Evolutionary conservation across 305 asterid species (phyloP), one percentile per base, ranked within the genome.

Genomic region (Vinca major): DNA sequence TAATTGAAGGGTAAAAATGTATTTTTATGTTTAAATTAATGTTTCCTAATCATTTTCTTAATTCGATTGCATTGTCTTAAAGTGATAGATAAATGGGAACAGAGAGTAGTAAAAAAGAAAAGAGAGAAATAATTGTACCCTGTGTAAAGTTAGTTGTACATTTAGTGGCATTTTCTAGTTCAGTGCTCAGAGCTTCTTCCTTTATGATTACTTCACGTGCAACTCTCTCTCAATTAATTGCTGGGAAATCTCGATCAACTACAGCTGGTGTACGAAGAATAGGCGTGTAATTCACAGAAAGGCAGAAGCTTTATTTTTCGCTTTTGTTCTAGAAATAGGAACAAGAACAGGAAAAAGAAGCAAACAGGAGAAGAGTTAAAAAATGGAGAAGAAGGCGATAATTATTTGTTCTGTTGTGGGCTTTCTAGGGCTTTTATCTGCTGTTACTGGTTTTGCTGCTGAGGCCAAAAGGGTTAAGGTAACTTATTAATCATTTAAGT

Each of bases 401-500:
- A 13, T 82, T 76, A 76, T 87, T 53, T 86, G 95, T 73, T 73
- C 66, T 68, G 90, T 79, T 62, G 97, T 84, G 65, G 96, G 89
- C 4, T 68, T 89, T 63, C 70, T 92, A 65, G 98, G 98, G 70
- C 69, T 92, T 58, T 71, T 92, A 9, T 89, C 93, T 76, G 97
- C 95, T 66, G 90, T 84, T 52, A 79, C 91, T 4, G 97, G 93
- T 47, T 87, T 91, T 73, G 97, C 95, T 66, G 97, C 98, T 2
- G 97, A 90, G 77, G 91, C 87, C 71, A 90, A 79, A 74, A 84
- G 91, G 88, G 82, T 90, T 74, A 86, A 84, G 96, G 98, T 89
- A 63, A 51, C 17, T 26, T 26, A 26, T 26, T 7, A 19, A 61
- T 39, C 21, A 19, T 67, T 67, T 37, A 19, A 37, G 33, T 20